Evolutionary conservation across 805 yeast species (phyloP), one percentile per base, ranked within the genome.

Genomic region (Wickerhamiella hasegawae): DNA sequence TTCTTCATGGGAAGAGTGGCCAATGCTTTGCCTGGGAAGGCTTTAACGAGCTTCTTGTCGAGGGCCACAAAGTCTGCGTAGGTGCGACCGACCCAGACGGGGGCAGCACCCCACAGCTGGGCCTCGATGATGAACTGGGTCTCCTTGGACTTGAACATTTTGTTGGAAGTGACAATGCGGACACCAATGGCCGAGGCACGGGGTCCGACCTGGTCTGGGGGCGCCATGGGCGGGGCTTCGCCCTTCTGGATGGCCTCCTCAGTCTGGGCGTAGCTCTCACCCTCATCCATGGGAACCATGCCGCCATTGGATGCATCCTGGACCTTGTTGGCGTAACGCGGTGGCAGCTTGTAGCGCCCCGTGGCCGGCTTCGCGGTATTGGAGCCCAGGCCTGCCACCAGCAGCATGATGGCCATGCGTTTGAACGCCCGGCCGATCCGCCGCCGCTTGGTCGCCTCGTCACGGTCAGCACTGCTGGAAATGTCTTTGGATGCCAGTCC

Each of bases 321-420:
- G 6, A 19, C 20, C 28, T 26, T 8, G 6, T 8, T 6, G 8
- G 18, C 31, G n/a, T 28, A 28, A 10, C 31, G 31, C 8, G 18
- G 18, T 9, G 18, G 18, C 20, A 15, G 10, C 18, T 29, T n/a
- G 6, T 6, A 29, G 10, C 8, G 14, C 9, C 24, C 24, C 20
- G 31, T 15, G n/a, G 31, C 12, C 11, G 6, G n/a, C n/a, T 17
- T 17, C 5, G 20, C 11, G 20, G 20, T 14, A 1, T 58, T 52
- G 2, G 85, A 70, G 4, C 74, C 71, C 12, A 85, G 51, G 24
- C 84, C 78, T 0, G 94, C 76, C 45, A 80, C 81, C 57, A 72
- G 79, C 42, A 82, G 62, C 48, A 83, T 59, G 19, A 79, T 55
- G 15, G 84, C 53, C 33, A 80, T 59, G 28, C 76, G 68, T 31